Conservation (phyloP, 768 basidiomycete species). For the Auricularia cornea region DNA sequence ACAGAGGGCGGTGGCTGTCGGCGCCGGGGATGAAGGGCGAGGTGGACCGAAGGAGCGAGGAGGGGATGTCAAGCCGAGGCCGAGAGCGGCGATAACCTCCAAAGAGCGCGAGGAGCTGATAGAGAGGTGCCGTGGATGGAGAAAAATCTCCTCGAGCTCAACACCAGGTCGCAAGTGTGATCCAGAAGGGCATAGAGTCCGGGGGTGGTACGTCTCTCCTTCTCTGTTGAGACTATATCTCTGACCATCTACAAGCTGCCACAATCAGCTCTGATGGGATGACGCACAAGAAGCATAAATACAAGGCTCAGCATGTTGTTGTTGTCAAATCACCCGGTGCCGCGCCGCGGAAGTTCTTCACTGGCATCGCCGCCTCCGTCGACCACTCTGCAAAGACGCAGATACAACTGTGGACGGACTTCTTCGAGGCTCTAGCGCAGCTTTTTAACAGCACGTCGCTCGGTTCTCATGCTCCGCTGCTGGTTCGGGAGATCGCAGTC, state of each 20-base stretch:
- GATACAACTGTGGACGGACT: neutral
- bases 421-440: neutral
- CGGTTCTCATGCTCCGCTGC: neutral
- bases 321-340: slow-evolving; percentile 11
- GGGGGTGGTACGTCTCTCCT: no score
- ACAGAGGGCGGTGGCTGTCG: no score
- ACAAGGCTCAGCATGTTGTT: slow-evolving; percentile 15
- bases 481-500: neutral
- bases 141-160: no score
- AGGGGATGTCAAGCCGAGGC: no score
- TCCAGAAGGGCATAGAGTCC: no score
- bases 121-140: no score
- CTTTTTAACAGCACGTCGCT: neutral
- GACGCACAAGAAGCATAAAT: slow-evolving; percentile 16
- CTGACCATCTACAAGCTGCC: slow-evolving; percentile 22
- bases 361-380: slow-evolving; percentile 12
- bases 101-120: no score
- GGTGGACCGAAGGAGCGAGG: no score
- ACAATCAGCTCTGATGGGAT: slow-evolving; percentile 22
- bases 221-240: no score
- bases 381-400: slow-evolving; percentile 14
- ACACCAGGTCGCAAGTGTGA: no score
- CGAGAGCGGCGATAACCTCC: no score
- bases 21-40: no score
- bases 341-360: slow-evolving; percentile 8